Evolutionary conservation across 2,329 filamentous ascomycete species (phyloP), one percentile per base, ranked within the genome.

Genomic region (Dendryphion nanum): DNA sequence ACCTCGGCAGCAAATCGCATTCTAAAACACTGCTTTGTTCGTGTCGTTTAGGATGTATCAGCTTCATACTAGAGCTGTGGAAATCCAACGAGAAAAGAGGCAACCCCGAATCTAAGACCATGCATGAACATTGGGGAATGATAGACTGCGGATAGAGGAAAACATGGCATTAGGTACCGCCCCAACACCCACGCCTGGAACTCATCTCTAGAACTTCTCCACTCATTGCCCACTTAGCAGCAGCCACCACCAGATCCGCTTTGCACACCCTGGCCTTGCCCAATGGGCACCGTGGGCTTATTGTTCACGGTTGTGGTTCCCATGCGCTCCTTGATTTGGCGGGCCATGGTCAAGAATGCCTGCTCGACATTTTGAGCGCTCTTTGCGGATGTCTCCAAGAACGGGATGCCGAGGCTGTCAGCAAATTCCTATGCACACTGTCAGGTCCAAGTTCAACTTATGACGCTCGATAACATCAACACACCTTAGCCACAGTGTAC

Each of bases 301-400:
- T 91, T 95, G 82, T 97, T 97, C 76, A 90, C 90, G 53, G 87
- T 85, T 49, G 91, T 93, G 57, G 89, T 95, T 62, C 93, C 93
- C 91, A 98, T 98, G 64, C 93, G 86, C 78, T 97, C 91, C 82
- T 98, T 98, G 77, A 98, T 98, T 74, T 98, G 93, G 71, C 93
- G 86, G 59, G 93, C 93, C 93, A 98, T 98, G 70, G 93, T 98
- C 75, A 98, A 75, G 85, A 98, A 98, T 64, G 93, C 91, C 75
- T 98, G 93, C 77, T 98, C 93, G 69, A 98, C 93, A 71, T 98
- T 98, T 75, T 87, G 95, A 54, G 93, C 91, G 74, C 95, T 97
- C 86, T 98, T 98, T 66, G 93, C 93, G 29, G 93, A 98, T 14
- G 93, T 98, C 81, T 98, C 93, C 67, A 98, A 86, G 85, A 98